Percentiles rank a stretch among this genome's conserved stretches.
These are phyloP conservation scores for Cercospora zeae-maydis DNA, from an alignment of 2,329 filamentous ascomycete species.

Conservation along the genomic window DNA sequence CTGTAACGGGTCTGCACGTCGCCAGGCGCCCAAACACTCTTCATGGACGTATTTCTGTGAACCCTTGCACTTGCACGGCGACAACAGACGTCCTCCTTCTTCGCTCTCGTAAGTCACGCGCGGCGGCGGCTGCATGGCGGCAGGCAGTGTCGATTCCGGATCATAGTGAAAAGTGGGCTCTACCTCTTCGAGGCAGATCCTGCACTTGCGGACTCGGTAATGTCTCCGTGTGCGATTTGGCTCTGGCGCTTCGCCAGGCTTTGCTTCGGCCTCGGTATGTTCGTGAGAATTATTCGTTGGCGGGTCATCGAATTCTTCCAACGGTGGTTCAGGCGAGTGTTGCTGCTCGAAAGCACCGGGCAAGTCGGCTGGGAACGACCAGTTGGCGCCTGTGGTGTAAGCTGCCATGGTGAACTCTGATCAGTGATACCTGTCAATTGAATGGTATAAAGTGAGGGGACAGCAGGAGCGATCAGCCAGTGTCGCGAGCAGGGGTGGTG, in stretches of 20 bases:
- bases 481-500: neutral
- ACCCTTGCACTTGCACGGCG: constrained; percentile 90
- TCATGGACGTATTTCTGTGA: constrained; percentile 93
- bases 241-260: constrained; percentile 17
- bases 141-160: constrained; percentile 48
- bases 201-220: constrained; percentile 73
- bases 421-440: neutral
- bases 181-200: constrained; percentile 80
- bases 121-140: constrained; percentile 54
- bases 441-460: neutral
- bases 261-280: constrained; percentile 17
- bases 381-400: constrained; percentile 40
- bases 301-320: neutral
- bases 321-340: constrained; percentile 3
- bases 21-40: constrained; percentile 79
- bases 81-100: constrained; percentile 73
- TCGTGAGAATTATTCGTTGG: constrained; percentile 5
- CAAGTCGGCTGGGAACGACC: constrained; percentile 48
- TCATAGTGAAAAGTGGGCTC: constrained; percentile 54
- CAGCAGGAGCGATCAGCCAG: constrained; percentile 7
- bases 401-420: constrained; percentile 39
- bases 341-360: constrained; percentile 34
- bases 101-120: constrained; percentile 67
- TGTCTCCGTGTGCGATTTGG: constrained; percentile 41
- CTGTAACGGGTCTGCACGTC: constrained; percentile 65